Percentiles rank a stretch among this genome's conserved stretches.
phyloP scores from a whole-genome alignment of 306 rosid species.

The Alnus glutinosa region DNA sequence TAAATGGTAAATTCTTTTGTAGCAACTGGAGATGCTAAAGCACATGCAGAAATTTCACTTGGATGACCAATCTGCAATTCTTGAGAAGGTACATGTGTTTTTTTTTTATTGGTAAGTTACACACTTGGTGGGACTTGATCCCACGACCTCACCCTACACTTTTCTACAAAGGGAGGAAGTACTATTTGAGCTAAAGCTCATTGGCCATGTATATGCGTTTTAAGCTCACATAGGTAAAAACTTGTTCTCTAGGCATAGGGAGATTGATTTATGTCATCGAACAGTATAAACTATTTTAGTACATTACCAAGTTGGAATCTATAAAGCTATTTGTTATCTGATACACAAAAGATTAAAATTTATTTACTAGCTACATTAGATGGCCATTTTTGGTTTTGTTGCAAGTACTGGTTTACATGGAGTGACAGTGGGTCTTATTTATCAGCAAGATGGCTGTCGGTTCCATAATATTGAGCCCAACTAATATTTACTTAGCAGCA shows the following conservation, averaged over 20 bases:
- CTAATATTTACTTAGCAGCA: neutral
- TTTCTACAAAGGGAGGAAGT: no score
- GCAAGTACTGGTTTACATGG: neutral
- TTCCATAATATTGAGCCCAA: neutral
- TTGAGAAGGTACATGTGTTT: conserved; percentile 59
- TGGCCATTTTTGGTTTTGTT: neutral
- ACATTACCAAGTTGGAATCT: neutral
- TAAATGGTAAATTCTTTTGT: conserved; percentile 11
- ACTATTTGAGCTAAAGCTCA: no score
- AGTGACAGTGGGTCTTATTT: neutral
- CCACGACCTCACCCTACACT: no score
- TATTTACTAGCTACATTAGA: neutral
- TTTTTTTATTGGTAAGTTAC: no score
- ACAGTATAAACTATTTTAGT: neutral
- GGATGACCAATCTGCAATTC: conserved; percentile 78
- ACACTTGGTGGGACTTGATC: no score
- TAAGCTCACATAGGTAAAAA: neutral
- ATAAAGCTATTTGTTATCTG: neutral
- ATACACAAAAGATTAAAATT: neutral
- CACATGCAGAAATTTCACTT: conserved; percentile 65
- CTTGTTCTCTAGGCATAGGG: neutral
- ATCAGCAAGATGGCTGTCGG: neutral
- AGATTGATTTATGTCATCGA: neutral
- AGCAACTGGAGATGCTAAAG: conserved; percentile 92
- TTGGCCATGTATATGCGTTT: neutral